These are phyloP conservation scores for Nevesoporus exiguus DNA, from an alignment of 768 basidiomycete genomes.

Conservation along the genomic window DNA sequence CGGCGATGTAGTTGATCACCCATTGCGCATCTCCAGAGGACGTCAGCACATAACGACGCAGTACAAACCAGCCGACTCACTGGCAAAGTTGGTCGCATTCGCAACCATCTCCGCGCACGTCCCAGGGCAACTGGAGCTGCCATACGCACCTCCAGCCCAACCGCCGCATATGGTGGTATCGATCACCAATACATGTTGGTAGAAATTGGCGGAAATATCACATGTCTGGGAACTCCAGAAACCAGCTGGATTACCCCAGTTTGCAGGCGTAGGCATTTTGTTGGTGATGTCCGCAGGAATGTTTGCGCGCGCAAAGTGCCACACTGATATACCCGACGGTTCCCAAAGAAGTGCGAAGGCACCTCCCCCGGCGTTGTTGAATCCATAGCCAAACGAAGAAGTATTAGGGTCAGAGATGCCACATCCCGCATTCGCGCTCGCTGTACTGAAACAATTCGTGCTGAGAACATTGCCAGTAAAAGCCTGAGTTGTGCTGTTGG, in stretches of 20 bases:
- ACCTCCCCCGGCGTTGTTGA: constrained; percentile 41
- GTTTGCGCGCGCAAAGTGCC: constrained; percentile 50
- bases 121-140: constrained; percentile 36
- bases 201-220: constrained; percentile 48
- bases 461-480: constrained; percentile 25
- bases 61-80: constrained; percentile 26
- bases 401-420: constrained; percentile 41
- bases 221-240: constrained; percentile 49
- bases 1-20: constrained; percentile 54
- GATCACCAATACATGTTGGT: constrained; percentile 47
- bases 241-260: constrained; percentile 53
- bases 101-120: constrained; percentile 47
- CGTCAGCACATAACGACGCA: constrained; percentile 6
- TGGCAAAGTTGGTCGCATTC: constrained; percentile 52
- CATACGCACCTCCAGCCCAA: constrained; percentile 28
- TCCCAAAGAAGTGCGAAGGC: constrained; percentile 60
- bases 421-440: constrained; percentile 46
- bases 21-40: constrained; percentile 46
- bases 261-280: constrained; percentile 42
- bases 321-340: constrained; percentile 44
- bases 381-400: constrained; percentile 41
- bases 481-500: neutral
- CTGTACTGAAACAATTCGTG: constrained; percentile 40
- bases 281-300: constrained; percentile 51
- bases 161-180: constrained; percentile 35